Evolutionary conservation across 2,329 filamentous ascomycete species (phyloP).

Genomic region (Fusarium sp.): DNA sequence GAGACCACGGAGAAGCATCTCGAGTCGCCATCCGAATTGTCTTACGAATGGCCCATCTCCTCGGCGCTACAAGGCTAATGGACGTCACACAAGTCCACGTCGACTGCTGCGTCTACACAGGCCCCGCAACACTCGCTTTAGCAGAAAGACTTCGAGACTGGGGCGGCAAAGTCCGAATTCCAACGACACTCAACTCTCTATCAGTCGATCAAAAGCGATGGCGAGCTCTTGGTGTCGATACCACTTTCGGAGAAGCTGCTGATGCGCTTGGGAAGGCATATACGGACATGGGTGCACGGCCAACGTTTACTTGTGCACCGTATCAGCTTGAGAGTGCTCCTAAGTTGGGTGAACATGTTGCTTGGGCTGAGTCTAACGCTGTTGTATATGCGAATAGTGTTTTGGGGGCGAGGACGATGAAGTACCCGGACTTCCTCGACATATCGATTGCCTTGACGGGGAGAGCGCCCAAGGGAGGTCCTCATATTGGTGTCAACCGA

Average conservation of each 20-base stretch:
- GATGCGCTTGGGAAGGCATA: conserved; percentile 24
- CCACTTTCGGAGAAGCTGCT: conserved; percentile 15
- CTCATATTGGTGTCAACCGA: conserved; percentile 22
- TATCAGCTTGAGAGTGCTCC: conserved; percentile 33
- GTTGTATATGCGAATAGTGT: conserved; percentile 40
- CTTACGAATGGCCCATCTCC: conserved; percentile 26
- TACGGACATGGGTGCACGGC: conserved; percentile 29
- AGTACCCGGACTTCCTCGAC: conserved; percentile 35
- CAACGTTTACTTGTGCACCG: conserved; percentile 35
- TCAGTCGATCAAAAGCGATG: conserved; percentile 34
- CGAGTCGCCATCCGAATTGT: conserved; percentile 23
- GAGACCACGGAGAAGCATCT: conserved; percentile 24
- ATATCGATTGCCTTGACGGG: conserved; percentile 33
- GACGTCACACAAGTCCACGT: conserved; percentile 31
- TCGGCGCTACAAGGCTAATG: conserved; percentile 27
- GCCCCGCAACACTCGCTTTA: conserved; percentile 24
- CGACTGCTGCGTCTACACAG: conserved; percentile 43
- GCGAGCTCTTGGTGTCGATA: conserved; percentile 22
- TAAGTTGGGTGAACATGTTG: conserved; percentile 22
- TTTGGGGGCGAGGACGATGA: conserved; percentile 34
- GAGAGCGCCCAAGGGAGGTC: conserved; percentile 24
- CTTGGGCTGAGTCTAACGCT: conserved; percentile 37
- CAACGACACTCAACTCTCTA: conserved; percentile 33
- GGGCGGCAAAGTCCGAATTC: conserved; percentile 29
- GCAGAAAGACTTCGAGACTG: conserved; percentile 25